Evolutionary conservation across 2,329 filamentous ascomycete species (phyloP).

Genomic region (Emergomyces orientalis): DNA sequence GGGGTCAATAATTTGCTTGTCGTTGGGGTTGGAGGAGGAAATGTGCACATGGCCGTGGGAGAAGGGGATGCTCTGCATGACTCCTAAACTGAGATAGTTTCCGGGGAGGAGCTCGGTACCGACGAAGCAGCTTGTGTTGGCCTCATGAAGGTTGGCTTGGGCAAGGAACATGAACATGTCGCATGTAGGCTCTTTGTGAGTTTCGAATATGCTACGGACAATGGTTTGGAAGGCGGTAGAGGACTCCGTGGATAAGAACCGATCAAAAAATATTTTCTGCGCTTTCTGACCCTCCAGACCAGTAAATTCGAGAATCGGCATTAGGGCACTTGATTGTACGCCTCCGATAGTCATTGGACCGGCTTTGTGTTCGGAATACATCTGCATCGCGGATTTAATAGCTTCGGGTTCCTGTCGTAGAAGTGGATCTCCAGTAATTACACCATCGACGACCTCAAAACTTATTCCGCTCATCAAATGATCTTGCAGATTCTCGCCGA

Average conservation of each 20-base stretch:
- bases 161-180: constrained; percentile 25
- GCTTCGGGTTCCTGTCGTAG: constrained; percentile 34
- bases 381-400: constrained; percentile 32
- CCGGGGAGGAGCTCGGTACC: not conserved
- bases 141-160: constrained; percentile 21
- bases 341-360: constrained; percentile 11
- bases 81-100: constrained; percentile 16
- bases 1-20: constrained; percentile 22
- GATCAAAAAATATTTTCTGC: not conserved
- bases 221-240: not conserved
- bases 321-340: constrained; percentile 10
- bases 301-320: constrained; percentile 12
- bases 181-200: not conserved
- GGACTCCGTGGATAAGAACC: not conserved
- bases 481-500: constrained; percentile 46
- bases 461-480: constrained; percentile 31
- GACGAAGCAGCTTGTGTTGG: constrained; percentile 6
- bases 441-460: constrained; percentile 20
- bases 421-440: constrained; percentile 31
- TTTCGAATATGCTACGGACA: not conserved
- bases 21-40: constrained; percentile 19
- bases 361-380: constrained; percentile 9
- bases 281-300: not conserved
- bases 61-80: constrained; percentile 25
- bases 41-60: constrained; percentile 26